Base-by-base conservation (phyloP, 768 basidiomycete species). In the Leccinum truebloodii region DNA sequence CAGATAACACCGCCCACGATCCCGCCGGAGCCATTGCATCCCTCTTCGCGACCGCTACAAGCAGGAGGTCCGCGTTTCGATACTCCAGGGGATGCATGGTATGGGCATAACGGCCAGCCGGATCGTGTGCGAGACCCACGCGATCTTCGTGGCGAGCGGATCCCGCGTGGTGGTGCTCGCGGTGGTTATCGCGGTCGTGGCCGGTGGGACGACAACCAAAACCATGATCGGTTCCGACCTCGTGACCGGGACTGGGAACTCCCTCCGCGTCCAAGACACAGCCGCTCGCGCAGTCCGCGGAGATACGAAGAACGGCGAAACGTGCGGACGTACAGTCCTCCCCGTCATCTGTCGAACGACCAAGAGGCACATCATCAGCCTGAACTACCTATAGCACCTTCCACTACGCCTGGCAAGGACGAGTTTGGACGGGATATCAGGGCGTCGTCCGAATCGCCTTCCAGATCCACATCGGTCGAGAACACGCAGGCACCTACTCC, bases 381-480 rank as follows among this genome's bases (percentile, higher is more conserved):
- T 66, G 65, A 71, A 58, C 58, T 69, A 59, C 57, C 57, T 34
- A 55, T 65, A 22, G 52, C 71, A 44, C 65, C 63, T 69, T 64
- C 63, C 55, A 76, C 69, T 53, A 70, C 70, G 56, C 65, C 71
- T n/a, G 86, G 77, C 59, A 91, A 86, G 75, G 91, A 94, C 81
- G 91, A 94, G 74, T 94, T 94, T 75, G 91, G 92, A 65, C 86
- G 92, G 67, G 90, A 93, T 71, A 81, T 92, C 69, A 82, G 91
- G 67, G 76, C 82, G 37, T 74, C 77, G 46, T 86, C 89, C 41
- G 57, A 61, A 52, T 71, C 73, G 58, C 72, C 67, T 54, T 71
- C 75, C 37, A 68, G 73, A 58, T 66, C 74, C 4, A 55, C 50
- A 54, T 70, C 70, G 51, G 60, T 58, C 58, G 69, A 70, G 60